A percentile compares a stretch with the other conserved stretches of the same genome.
Evolutionary conservation across 495 filamentous ascomycete species (phyloP).

Genomic region (Neurospora sp.): DNA sequence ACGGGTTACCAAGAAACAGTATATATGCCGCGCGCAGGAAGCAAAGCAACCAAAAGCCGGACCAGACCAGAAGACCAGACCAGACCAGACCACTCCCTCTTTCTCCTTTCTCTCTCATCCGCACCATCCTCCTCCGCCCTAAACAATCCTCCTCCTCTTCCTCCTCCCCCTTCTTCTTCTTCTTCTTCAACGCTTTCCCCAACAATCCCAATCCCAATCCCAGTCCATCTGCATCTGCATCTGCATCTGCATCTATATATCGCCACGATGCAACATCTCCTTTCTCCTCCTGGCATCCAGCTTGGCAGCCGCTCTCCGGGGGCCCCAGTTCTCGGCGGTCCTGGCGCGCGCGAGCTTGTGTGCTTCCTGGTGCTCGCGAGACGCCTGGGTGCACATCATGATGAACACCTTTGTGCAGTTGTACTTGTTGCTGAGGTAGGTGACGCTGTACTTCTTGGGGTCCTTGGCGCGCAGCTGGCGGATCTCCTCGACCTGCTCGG

Average conservation of each 20-base stretch:
- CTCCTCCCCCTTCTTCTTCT: neutral
- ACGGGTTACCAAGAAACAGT: neutral
- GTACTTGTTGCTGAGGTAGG: slow-evolving; percentile 60
- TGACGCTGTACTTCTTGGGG: slow-evolving; percentile 62
- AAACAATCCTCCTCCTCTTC: neutral
- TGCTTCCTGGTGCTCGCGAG: slow-evolving; percentile 28
- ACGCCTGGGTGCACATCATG: slow-evolving; percentile 38
- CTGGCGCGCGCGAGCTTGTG: slow-evolving; percentile 38
- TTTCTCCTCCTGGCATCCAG: slow-evolving; percentile 63
- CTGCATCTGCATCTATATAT: slow-evolving; percentile 25
- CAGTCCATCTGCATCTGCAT: slow-evolving; percentile 3
- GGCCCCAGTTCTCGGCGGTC: slow-evolving; percentile 64
- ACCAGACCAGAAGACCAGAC: neutral
- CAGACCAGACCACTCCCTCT: neutral
- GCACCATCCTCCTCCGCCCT: neutral
- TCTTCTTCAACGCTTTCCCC: slow-evolving; percentile 1
- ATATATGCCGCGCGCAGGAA: neutral
- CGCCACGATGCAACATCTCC: slow-evolving; percentile 45
- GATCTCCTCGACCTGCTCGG: slow-evolving; percentile 70
- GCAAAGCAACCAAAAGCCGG: neutral
- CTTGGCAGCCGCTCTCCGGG: slow-evolving; percentile 55
- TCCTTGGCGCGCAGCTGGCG: slow-evolving; percentile 55
- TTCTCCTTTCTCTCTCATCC: neutral
- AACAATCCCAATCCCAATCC: neutral
- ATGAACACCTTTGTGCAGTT: slow-evolving; percentile 72